phyloP scores from a whole-genome alignment of 768 basidiomycete genomes.

The Auricularia cornea region DNA sequence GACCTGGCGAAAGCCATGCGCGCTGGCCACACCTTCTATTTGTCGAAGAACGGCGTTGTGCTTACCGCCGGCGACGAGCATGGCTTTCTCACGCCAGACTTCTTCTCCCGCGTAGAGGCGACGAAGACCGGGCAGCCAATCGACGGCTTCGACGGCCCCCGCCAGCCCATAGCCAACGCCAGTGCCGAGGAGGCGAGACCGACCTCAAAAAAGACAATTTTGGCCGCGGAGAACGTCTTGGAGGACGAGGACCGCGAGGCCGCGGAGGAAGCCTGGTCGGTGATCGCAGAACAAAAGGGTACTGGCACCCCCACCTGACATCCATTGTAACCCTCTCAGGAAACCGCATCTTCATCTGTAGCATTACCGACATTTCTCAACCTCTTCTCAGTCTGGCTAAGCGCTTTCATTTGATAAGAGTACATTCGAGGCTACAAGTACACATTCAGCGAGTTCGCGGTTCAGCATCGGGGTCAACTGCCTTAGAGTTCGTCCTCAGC shows the following conservation, averaged over 20 bases:
- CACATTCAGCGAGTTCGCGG: no score
- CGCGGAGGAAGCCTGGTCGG: background rate
- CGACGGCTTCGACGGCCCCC: background rate
- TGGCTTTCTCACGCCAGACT: constrained; percentile 53
- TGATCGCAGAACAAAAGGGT: background rate
- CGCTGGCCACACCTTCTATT: constrained; percentile 61
- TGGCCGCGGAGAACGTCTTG: background rate
- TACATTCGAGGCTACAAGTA: no score
- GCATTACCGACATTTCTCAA: no score
- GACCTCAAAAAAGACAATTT: background rate
- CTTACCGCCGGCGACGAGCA: constrained; percentile 67
- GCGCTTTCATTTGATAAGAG: no score
- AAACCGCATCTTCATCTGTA: no score
- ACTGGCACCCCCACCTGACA: no score
- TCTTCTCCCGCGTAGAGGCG: constrained; percentile 62
- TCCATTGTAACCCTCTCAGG: no score
- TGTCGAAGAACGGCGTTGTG: constrained; percentile 84
- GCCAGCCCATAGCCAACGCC: background rate
- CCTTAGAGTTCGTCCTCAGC: no score
- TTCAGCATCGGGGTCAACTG: no score
- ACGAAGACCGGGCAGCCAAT: constrained; percentile 5
- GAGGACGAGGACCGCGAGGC: background rate
- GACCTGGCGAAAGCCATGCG: constrained; percentile 62
- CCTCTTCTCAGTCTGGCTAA: no score
- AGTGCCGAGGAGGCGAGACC: background rate